Evolutionary conservation across 106 monocot genomes (phyloP), one percentile per base, ranked within the genome.

Genomic region (Dioscorea dumetorum): DNA sequence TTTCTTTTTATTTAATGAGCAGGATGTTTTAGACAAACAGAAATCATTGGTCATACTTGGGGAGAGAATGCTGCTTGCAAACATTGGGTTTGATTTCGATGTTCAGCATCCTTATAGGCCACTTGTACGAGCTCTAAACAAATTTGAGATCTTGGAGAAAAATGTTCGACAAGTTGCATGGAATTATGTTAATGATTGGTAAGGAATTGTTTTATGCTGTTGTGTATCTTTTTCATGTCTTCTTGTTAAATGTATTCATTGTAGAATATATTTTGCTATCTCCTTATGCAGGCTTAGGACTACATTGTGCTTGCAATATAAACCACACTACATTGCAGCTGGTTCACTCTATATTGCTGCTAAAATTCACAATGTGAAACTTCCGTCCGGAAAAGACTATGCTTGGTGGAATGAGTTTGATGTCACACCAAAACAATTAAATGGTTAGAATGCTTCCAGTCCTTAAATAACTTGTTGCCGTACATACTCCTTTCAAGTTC

Each of bases 321-420:
- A 87, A 33, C 84, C 94, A 22, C 84, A 87, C 23, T 85, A 87
- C 48, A 90, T 94, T 67, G 94, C 90, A 50, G 90, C 90, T 57
- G 90, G 90, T 3, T 81, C 94, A 0, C 49, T 94, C 49, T 84
- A 68, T 67, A 74, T 94, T 34, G 77, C 89, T 76, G 81, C 82
- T 24, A 84, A 78, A 63, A 49, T 82, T 24, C 80, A 80, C 59
- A 82, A 82, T 49, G 64, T 94, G 52, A 82, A 73, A 22, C 84
- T 94, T 32, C 76, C 90, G 48, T 71, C 81, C 18, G 68, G 66
- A 15, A 58, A 51, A 22, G 80, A 68, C 14, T 61, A 49, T 52
- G 73, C 75, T 24, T 94, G 90, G 94, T 94, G 90, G 89, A 76
- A 94, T 33, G 76, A 84, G 66, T 82, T 94, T 65, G 82, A 93